Evolutionary conservation across 108 stramenopile species (phyloP).

Genomic region (Cyclotella kingstonii): DNA sequence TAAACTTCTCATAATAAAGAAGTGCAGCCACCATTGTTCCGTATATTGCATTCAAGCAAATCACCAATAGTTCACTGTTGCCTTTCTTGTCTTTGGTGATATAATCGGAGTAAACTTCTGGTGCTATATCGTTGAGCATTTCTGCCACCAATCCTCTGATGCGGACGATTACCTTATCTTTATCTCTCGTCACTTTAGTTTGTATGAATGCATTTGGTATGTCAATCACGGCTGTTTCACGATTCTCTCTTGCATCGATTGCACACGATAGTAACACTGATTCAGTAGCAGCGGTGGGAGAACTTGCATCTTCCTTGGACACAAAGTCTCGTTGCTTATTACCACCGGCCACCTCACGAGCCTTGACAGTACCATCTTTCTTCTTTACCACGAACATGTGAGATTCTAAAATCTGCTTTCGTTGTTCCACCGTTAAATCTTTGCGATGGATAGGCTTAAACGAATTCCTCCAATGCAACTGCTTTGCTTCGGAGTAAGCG

Average conservation of each 20-base stretch:
- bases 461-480: conserved; percentile 4
- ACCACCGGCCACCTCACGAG: no score
- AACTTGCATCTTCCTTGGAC: no score
- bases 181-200: conserved; percentile 5
- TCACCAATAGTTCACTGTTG: background rate
- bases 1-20: background rate
- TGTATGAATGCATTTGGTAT: conserved; percentile 34
- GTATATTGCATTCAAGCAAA: conserved; percentile 6
- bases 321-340: no score
- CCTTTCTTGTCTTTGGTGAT: conserved; percentile 2
- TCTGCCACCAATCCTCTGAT: conserved; percentile 27
- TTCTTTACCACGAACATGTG: no score
- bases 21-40: background rate
- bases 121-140: conserved; percentile 15
- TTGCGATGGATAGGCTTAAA: background rate
- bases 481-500: background rate
- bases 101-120: conserved; percentile 13
- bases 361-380: no score
- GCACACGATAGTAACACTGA: no score
- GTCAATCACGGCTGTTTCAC: conserved; percentile 43
- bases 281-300: no score
- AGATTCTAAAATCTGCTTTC: no score
- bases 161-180: conserved; percentile 17
- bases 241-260: no score
- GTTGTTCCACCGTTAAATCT: no score